Conservation (phyloP, 1,284 basidiomycete species). For the Rhodofomes roseus region DNA sequence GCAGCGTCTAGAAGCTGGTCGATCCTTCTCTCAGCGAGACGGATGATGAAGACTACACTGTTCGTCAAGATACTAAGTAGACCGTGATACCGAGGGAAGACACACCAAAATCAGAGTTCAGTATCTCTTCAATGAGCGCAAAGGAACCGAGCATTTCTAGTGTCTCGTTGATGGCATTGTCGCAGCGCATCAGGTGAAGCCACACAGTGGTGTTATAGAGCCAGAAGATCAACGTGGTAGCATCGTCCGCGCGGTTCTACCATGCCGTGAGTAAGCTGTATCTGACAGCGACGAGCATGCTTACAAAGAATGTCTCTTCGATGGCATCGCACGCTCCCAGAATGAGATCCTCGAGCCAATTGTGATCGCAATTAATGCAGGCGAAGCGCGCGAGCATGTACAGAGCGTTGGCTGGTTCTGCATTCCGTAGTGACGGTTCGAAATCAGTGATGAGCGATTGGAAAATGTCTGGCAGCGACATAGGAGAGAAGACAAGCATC, state of each 20-base stretch:
- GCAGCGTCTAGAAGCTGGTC: slow-evolving; percentile 84
- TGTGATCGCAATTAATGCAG: slow-evolving; percentile 78
- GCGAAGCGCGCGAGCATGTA: slow-evolving; percentile 89
- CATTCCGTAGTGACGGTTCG: slow-evolving; percentile 61
- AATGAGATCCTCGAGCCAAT: slow-evolving; percentile 90
- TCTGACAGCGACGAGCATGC: slow-evolving; percentile 29
- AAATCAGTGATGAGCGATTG: slow-evolving; percentile 77
- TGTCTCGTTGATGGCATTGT: slow-evolving; percentile 68
- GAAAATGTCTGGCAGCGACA: slow-evolving; percentile 73
- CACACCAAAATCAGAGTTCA: slow-evolving; percentile 91
- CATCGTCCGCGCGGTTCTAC: slow-evolving; percentile 79
- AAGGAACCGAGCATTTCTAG: slow-evolving; percentile 82
- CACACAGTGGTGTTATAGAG: slow-evolving; percentile 88
- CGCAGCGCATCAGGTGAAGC: slow-evolving; percentile 87
- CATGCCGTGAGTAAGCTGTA: slow-evolving; percentile 2
- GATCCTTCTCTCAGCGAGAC: slow-evolving; percentile 86
- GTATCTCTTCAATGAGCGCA: slow-evolving; percentile 79
- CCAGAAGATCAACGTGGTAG: slow-evolving; percentile 91
- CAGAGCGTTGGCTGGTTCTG: slow-evolving; percentile 79
- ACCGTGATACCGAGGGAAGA: background rate
- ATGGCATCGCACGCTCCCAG: slow-evolving; percentile 89
- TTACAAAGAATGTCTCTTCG: slow-evolving; percentile 88
- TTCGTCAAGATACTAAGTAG: background rate
- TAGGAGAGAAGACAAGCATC: slow-evolving; percentile 90
- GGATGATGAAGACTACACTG: slow-evolving; percentile 84